phyloP scores from a whole-genome alignment of 2,329 filamentous ascomycete species.

The Fusarium newnesense region DNA sequence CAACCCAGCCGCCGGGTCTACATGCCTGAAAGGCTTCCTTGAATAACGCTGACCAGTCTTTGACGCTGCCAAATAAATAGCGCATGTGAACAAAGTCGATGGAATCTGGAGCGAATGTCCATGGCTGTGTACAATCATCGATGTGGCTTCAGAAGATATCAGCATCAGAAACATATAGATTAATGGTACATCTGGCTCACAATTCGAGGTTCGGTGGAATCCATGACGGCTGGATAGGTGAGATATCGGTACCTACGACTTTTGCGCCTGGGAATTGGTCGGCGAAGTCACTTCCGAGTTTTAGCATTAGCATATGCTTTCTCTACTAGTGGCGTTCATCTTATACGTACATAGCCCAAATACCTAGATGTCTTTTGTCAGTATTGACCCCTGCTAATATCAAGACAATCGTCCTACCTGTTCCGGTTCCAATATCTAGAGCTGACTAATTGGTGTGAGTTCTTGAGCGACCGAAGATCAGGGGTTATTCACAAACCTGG shows the following conservation, averaged over 20 bases:
- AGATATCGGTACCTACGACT: slow-evolving; percentile 64
- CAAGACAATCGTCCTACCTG: background rate
- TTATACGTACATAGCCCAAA: slow-evolving; percentile 11
- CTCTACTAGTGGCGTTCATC: accelerated
- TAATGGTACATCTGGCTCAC: background rate
- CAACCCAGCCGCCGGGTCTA: slow-evolving; percentile 62
- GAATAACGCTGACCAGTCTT: slow-evolving; percentile 65
- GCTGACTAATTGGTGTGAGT: background rate
- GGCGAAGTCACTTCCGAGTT: slow-evolving; percentile 57
- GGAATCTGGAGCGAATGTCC: slow-evolving; percentile 43
- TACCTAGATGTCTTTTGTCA: background rate
- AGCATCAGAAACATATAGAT: accelerated
- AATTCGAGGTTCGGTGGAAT: slow-evolving; percentile 21
- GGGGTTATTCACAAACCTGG: background rate
- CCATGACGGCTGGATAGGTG: slow-evolving; percentile 59
- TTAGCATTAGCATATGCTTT: background rate
- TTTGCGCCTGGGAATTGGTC: slow-evolving; percentile 55
- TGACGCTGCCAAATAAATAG: slow-evolving; percentile 64
- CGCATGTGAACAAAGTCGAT: slow-evolving; percentile 71
- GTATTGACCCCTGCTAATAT: no score
- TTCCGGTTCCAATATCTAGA: slow-evolving; percentile 33
- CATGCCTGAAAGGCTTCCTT: slow-evolving; percentile 60
- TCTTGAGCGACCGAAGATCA: background rate
- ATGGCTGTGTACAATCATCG: slow-evolving; percentile 45
- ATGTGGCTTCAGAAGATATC: background rate